Base-by-base conservation (phyloP, 176 grass and related monocot species). In the Hsuehochloa calcarea region DNA sequence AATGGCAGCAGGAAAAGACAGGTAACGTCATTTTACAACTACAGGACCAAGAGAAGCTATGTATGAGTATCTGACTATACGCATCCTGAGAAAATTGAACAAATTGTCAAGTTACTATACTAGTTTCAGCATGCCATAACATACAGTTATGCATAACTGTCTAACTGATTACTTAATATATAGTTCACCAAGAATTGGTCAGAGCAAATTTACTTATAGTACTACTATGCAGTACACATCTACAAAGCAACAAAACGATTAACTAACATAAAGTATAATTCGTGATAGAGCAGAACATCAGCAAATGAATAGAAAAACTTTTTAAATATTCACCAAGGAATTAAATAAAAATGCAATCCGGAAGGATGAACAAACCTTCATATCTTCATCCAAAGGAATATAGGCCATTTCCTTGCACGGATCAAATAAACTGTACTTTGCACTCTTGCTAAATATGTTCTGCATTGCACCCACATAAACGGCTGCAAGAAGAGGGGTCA, bases 321-420 rank as follows among this genome's bases (percentile, higher is more conserved):
- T 31, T 59, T 7, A 52, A 68, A 68, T 9, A 19, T 9, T 26
- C 3, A 4, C 38, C 1, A 65, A 16, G 3, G 45, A 78, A 83
- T 78, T 66, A 37, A 58, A 78, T 22, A 51, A 77, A 76, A 39
- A 78, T 67, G 55, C 16, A 83, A 71, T 34, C 3, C 2, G 51
- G 22, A 72, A 82, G 9, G 60, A 61, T 59, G 73, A 65, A 71
- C 84, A 49, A 69, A 97, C 94, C 94, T 94, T 97, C 94, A 97
- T 92, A 76, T 97, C 94, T 70, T 90, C 90, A 69, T 97, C 94
- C 85, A 97, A 81, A 73, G 92, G 94, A 83, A 97, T 97, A 85
- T 94, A 97, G 5, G 94, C 94, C 92, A 97, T 97, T 89, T 97
- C 94, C 82, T 97, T 97, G 85, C 88, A 97, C 0, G 94, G 94